Evolutionary conservation across 177 flowering plant genomes (phyloP), one percentile per base, ranked within the genome.

Genomic region (Telopea speciosissima): DNA sequence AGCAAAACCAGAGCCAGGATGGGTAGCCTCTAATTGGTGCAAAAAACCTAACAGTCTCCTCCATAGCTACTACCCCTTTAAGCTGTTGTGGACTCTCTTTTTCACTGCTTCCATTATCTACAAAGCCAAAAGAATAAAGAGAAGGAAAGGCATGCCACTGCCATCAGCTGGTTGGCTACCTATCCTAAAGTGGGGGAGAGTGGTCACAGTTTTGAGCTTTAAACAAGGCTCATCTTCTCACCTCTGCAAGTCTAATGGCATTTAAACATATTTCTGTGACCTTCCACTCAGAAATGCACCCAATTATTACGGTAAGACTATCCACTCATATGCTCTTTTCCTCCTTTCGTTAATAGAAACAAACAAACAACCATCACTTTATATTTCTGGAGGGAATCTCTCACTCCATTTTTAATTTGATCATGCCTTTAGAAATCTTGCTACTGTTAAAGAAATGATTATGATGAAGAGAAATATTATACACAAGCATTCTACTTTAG

Each of bases 261-360:
- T 52, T 14, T 19, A 52, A 52, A 52, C 65, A 25, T 63, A 44
- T 44, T 23, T 42, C 21, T 25, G 62, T 63, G 45, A 65, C 25
- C 73, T 70, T 72, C 74, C 42, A 59, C 76, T 78, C 83, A 75
- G 77, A 66, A 73, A 42, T 65, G 81, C 81, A 78, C 79, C 81
- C 71, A 73, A 67, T 73, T 13, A 68, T 62, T 70, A 70, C 76
- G 77, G 45, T 69, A 68, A 69, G 76, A 80, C 75, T 45, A 68
- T 73, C 79, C 81, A 73, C 79, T 73, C 61, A 62, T 49, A 17
- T 52, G 62, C 36, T 36, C 25, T 33, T 19, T 73, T 49, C 44
- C 25, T 73, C 8, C 61, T 68, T 62, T 21, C 61, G 62, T 78
- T 68, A 36, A 59, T 58, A 70, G 33, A 63, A 71, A 69, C 66